Percentiles rank a stretch among this genome's conserved stretches.
Conservation (phyloP, 2,329 filamentous ascomycete genomes). For the Xylaria sp. region DNA sequence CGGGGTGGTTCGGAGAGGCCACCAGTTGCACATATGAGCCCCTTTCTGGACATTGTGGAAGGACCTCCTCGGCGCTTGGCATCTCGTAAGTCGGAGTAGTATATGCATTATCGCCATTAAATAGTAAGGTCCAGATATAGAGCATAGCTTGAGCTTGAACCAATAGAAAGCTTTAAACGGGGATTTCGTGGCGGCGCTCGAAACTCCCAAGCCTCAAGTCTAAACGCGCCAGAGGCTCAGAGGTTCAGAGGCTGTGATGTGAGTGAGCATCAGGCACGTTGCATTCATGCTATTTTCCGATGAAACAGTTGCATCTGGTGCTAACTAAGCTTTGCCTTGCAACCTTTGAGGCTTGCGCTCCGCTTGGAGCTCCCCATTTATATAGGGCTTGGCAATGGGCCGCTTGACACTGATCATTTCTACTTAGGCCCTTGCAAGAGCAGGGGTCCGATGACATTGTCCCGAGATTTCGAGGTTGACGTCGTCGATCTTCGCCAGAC, state of each 20-base stretch:
- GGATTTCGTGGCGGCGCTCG: neutral
- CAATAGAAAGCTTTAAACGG: neutral
- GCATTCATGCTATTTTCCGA: constrained; percentile 29
- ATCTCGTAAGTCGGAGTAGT: constrained; percentile 2
- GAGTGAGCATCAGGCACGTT: constrained; percentile 2
- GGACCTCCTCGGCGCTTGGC: constrained; percentile 22
- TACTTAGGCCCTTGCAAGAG: constrained; percentile 22
- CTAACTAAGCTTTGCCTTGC: constrained; percentile 30
- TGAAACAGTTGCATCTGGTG: constrained; percentile 31
- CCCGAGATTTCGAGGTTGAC: constrained; percentile 21
- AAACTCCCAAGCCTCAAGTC: constrained; percentile 15
- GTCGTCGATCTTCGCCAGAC: constrained; percentile 29
- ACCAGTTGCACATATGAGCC: neutral
- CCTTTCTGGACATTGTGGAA: constrained; percentile 5
- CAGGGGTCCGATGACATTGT: constrained; percentile 8
- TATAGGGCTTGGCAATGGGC: constrained; percentile 28
- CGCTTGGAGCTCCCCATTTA: constrained; percentile 12
- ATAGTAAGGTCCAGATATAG: constrained; percentile 9
- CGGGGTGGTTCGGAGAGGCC: constrained; percentile 7
- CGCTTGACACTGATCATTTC: constrained; percentile 34
- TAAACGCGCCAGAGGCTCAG: constrained; percentile 14
- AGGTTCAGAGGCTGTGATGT: constrained; percentile 9
- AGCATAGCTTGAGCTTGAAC: constrained; percentile 9
- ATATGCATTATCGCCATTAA: neutral
- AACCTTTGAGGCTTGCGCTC: constrained; percentile 3